Percentiles rank a stretch among this genome's conserved stretches.
Evolutionary conservation across 108 stramenopile species (phyloP).

Genomic region (Cyclotella distinguenda): DNA sequence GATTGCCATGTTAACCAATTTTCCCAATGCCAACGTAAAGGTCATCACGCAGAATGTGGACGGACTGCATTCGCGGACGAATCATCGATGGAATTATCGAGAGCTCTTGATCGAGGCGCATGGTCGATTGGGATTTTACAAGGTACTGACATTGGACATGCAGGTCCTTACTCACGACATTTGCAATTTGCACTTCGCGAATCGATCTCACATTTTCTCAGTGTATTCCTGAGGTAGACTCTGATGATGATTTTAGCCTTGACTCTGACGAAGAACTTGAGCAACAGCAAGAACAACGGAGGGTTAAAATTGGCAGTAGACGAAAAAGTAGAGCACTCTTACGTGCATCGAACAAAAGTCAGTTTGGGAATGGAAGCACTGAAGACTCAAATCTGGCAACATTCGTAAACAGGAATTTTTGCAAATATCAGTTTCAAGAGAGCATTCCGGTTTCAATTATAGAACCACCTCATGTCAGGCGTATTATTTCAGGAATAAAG

Average conservation of each 20-base stretch:
- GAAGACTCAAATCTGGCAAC: not conserved
- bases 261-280: constrained; percentile 16
- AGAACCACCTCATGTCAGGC: constrained; percentile 18
- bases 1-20: constrained; percentile 47
- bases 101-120: constrained; percentile 61
- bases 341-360: not conserved
- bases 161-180: too few relatives aligned
- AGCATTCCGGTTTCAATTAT: constrained; percentile 17
- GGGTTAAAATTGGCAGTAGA: constrained; percentile 62
- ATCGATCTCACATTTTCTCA: too few relatives aligned
- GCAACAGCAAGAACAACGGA: constrained; percentile 44
- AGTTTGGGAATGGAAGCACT: not conserved
- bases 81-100: constrained; percentile 1
- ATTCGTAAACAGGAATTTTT: not conserved
- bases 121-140: constrained; percentile 68
- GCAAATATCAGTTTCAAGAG: constrained; percentile 27
- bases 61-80: constrained; percentile 61
- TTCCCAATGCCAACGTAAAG: constrained; percentile 24
- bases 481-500: constrained; percentile 3
- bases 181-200: too few relatives aligned
- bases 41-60: constrained; percentile 77
- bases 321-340: constrained; percentile 33
- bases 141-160: too few relatives aligned
- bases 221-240: constrained; percentile 66
- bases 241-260: constrained; percentile 57